Conservation (phyloP, 2,329 filamentous ascomycete species). For the Arthrobotrys sinensis region DNA sequence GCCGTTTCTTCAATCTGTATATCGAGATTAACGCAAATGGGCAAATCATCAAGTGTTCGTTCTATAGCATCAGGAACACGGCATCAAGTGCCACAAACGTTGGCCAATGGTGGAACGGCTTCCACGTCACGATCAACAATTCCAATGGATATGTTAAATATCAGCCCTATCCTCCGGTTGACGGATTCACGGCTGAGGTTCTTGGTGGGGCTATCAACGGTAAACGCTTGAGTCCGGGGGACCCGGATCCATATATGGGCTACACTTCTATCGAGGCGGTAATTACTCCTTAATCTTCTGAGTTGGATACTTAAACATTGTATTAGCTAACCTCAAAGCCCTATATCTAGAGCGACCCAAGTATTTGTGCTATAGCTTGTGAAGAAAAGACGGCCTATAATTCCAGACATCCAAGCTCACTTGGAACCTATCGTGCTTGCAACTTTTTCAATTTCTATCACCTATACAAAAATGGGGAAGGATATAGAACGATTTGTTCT, state of each 20-base stretch:
- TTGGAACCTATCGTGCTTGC: slow-evolving; percentile 27
- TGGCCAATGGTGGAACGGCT: slow-evolving; percentile 23
- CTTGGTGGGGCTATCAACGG: slow-evolving; percentile 37
- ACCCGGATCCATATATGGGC: slow-evolving; percentile 45
- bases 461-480: slow-evolving; percentile 40
- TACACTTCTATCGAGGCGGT: slow-evolving; percentile 20
- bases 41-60: slow-evolving; percentile 29
- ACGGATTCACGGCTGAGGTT: slow-evolving; percentile 8
- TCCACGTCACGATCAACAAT: slow-evolving; percentile 27
- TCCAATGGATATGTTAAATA: slow-evolving; percentile 37
- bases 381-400: slow-evolving; percentile 32
- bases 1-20: slow-evolving; percentile 37
- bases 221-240: slow-evolving; percentile 18
- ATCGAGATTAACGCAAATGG: slow-evolving; percentile 23
- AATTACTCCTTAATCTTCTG: not conserved
- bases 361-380: slow-evolving; percentile 29
- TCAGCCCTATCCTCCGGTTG: slow-evolving; percentile 9
- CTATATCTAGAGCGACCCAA: slow-evolving; percentile 24
- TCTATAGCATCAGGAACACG: slow-evolving; percentile 20
- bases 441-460: slow-evolving; percentile 51
- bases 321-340: not conserved
- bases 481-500: slow-evolving; percentile 37
- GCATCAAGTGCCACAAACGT: slow-evolving; percentile 25
- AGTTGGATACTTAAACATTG: not conserved
- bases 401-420: slow-evolving; percentile 22